A percentile compares a stretch with the other conserved stretches of the same genome.
Evolutionary conservation across 257 asterid species (phyloP).

Genomic region (Thymus quinquecostatus): DNA sequence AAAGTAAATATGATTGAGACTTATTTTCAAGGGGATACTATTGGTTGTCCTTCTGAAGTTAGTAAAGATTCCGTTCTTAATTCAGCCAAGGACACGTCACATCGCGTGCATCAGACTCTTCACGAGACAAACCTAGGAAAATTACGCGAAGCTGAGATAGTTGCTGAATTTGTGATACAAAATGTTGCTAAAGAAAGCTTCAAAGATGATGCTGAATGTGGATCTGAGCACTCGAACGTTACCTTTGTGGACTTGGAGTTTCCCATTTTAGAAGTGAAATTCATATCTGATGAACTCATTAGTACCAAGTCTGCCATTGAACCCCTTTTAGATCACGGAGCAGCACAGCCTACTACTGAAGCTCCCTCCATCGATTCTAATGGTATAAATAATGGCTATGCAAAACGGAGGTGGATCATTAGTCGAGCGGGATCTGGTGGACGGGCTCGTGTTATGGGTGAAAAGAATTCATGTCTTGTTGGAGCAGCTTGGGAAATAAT

Average conservation of each 20-base stretch:
- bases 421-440: too few relatives aligned
- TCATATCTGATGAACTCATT: constrained; percentile 39
- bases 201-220: constrained; percentile 21
- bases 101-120: constrained; percentile 17
- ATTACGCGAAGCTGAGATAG: constrained; percentile 25
- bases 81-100: constrained; percentile 32
- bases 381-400: not conserved
- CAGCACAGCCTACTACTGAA: constrained; percentile 32
- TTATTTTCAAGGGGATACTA: constrained; percentile 29
- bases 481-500: constrained; percentile 38
- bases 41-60: constrained; percentile 24
- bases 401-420: not conserved
- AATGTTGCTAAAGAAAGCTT: constrained; percentile 27
- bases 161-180: constrained; percentile 26
- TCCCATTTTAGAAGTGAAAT: constrained; percentile 62
- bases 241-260: too few relatives aligned
- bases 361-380: constrained; percentile 19
- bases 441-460: not conserved
- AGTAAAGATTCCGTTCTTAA: constrained; percentile 33
- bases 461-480: not conserved
- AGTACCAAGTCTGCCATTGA: constrained; percentile 51
- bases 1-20: constrained; percentile 30
- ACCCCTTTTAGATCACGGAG: constrained; percentile 61
- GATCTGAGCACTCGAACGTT: not conserved
- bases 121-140: constrained; percentile 34